Base-by-base conservation (phyloP, 306 rosid species). In the Abrus precatorius region DNA sequence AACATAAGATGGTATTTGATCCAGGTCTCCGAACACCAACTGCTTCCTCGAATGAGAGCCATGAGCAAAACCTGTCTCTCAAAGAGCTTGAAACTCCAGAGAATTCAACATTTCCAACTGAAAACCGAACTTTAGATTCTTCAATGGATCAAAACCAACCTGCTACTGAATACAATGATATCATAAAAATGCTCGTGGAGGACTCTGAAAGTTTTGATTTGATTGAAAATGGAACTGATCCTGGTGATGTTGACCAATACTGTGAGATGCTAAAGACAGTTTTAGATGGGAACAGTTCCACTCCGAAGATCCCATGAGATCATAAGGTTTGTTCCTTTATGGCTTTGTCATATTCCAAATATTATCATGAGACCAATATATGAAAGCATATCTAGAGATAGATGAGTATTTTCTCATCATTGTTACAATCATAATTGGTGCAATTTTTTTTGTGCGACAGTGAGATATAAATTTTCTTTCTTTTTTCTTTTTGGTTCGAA, bases 101-200 rank as follows among this genome's bases (percentile, higher is more conserved):
- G 5, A 13, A 27, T 34, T 62, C 57, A 66, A 76, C 45, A 60
- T 7, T 53, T 77, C 20, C 77, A 68, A 56, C 7, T 54, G 84
- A 79, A 65, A 61, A 20, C 28, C 82, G 80, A 75, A 30, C 75
- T 29, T 7, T 66, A 53, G 83, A 47, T 40, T 36, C 82, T 69
- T 73, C 86, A 34, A 5, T 72, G 63, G 36, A 65, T 47, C 61
- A 74, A 65, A 72, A 54, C 38, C 80, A 77, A 81, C 43, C 83
- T 47, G 48, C 41, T 27, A 41, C 8, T n/a, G 86, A 75, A 56
- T 57, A 41, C 7, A 76, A 50, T 64, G 61, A 78, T 33, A 4
- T 79, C 33, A 67, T 79, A 50, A 70, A 70, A 44, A 57, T 63
- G 52, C 84, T 84, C 30, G 84, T 80, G 69, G 89, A 79, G 54